These are phyloP conservation scores for Penicillium longicatenatum DNA, from an alignment of 495 filamentous ascomycete genomes.

Conservation along the genomic window DNA sequence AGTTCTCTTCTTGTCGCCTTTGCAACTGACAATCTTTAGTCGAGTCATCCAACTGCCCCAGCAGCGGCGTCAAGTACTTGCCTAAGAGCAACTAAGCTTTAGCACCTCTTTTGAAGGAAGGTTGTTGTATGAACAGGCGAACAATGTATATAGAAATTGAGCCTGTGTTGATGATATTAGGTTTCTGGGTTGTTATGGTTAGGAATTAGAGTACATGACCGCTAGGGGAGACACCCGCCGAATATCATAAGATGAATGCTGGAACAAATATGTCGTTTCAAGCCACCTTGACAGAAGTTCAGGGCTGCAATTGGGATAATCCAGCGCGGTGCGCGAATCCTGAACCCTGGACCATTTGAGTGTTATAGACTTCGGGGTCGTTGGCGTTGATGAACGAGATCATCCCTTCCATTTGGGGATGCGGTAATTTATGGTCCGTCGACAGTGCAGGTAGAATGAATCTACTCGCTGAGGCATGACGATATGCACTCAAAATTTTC, in stretches of 20 bases:
- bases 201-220: not conserved
- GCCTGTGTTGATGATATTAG: not conserved
- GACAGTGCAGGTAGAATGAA: not conserved
- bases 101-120: no score
- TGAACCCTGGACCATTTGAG: not conserved
- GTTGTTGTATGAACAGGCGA: no score
- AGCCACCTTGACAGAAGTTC: not conserved
- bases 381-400: not conserved
- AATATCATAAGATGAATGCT: not conserved
- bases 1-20: not conserved
- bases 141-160: not conserved
- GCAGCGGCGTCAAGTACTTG: slow-evolving; percentile 60
- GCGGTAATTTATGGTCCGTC: not conserved
- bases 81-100: slow-evolving; percentile 46
- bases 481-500: not conserved
- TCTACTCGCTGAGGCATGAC: not conserved
- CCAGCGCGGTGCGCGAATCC: not conserved
- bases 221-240: not conserved
- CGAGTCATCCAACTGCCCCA: slow-evolving; percentile 55
- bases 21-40: slow-evolving; percentile 35
- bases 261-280: not conserved
- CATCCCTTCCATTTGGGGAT: not conserved
- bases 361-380: not conserved
- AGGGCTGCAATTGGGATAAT: not conserved
- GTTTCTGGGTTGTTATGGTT: not conserved